A percentile compares a stretch with the other conserved stretches of the same genome.
These are phyloP conservation scores for Hippophae rhamnoides DNA, from an alignment of 306 rosid genomes.

Conservation along the genomic window DNA sequence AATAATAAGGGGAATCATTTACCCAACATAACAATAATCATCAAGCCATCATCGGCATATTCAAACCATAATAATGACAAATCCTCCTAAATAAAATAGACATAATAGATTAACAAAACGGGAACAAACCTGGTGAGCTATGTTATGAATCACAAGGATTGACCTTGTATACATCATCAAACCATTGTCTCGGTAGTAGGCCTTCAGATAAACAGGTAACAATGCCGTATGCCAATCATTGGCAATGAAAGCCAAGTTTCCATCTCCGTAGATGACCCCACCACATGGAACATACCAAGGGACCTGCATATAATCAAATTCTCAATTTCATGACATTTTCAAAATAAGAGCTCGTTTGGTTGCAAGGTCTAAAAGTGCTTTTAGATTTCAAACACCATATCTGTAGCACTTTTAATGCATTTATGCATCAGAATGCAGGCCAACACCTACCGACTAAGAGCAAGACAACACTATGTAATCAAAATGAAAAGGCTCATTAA, in stretches of 20 bases:
- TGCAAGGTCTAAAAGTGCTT: too few species aligned
- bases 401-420: too few species aligned
- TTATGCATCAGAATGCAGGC: too few species aligned
- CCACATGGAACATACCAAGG: slow-evolving; percentile 98
- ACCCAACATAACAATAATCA: too few species aligned
- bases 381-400: too few species aligned
- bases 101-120: background rate
- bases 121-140: slow-evolving; percentile 82
- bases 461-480: too few species aligned
- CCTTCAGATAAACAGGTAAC: slow-evolving; percentile 88
- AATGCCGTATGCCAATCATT: slow-evolving; percentile 98
- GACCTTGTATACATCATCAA: slow-evolving; percentile 75
- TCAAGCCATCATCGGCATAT: background rate
- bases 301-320: slow-evolving; percentile 47
- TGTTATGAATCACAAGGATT: slow-evolving; percentile 89
- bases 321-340: background rate
- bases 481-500: too few species aligned
- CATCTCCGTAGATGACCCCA: slow-evolving; percentile 93
- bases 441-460: too few species aligned
- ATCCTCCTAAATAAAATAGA: slow-evolving; percentile 8
- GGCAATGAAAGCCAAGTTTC: slow-evolving; percentile 86
- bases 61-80: slow-evolving; percentile 1
- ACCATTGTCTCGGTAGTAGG: slow-evolving; percentile 76
- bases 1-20: too few species aligned
- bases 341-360: background rate